phyloP scores from a whole-genome alignment of 768 basidiomycete species.

The Leccinum incarnatum region DNA sequence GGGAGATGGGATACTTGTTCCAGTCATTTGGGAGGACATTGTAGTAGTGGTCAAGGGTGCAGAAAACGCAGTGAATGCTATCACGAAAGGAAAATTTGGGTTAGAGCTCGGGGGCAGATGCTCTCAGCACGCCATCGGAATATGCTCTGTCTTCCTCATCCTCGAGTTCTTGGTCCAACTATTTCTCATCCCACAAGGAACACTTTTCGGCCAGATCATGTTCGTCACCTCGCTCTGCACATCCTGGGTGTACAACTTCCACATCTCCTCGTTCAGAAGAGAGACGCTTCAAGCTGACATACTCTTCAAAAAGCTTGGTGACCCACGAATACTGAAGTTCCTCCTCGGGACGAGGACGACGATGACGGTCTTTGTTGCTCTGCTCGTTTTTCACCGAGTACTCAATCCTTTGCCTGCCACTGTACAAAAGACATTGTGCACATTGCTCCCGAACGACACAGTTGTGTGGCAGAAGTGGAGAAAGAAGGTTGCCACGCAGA shows the following conservation, averaged over 20 bases:
- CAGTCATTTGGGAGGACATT: slow-evolving; percentile 11
- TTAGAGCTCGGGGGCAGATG: slow-evolving; percentile 9
- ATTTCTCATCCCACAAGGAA: slow-evolving; percentile 32
- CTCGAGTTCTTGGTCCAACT: slow-evolving; percentile 32
- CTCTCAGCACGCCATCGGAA: slow-evolving; percentile 14
- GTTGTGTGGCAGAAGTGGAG: slow-evolving; percentile 21
- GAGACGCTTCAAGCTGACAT: slow-evolving; percentile 20
- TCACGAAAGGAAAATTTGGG: slow-evolving; percentile 28
- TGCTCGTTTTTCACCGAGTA: slow-evolving; percentile 12
- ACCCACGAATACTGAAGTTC: slow-evolving; percentile 14
- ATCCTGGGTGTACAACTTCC: slow-evolving; percentile 35
- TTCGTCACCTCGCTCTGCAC: slow-evolving; percentile 32
- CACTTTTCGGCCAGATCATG: slow-evolving; percentile 35
- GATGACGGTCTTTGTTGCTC: slow-evolving; percentile 13
- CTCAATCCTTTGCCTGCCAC: background rate
- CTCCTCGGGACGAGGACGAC: slow-evolving; percentile 15
- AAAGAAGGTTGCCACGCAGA: slow-evolving; percentile 12
- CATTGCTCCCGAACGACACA: slow-evolving; percentile 22
- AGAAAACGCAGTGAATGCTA: slow-evolving; percentile 26
- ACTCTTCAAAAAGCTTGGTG: slow-evolving; percentile 13
- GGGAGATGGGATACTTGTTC: slow-evolving; percentile 29
- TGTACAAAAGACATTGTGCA: slow-evolving; percentile 10
- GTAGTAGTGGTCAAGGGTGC: slow-evolving; percentile 30
- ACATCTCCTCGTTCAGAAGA: slow-evolving; percentile 32
- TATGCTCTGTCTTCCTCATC: slow-evolving; percentile 27